Conservation (phyloP, 1,139 yeast genomes). For the Scheffersomyces cryptocercus region DNA sequence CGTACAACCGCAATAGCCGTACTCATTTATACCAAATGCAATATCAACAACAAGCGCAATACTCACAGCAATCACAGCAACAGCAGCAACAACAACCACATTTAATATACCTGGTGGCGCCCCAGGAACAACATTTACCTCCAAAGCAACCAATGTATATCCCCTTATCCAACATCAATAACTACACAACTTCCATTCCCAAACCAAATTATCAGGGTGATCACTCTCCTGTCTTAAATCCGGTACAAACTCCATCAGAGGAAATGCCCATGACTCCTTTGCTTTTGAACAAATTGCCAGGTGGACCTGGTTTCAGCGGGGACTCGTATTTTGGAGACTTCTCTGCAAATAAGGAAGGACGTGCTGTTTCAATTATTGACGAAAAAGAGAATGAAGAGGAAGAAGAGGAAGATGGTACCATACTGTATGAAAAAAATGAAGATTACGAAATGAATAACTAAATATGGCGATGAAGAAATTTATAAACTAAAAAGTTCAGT, state of each 20-base stretch:
- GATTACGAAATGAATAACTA: conserved; percentile 3
- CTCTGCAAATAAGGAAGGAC: not conserved
- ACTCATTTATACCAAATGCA: conserved; percentile 19
- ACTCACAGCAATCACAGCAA: conserved; percentile 1
- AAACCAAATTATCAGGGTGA: conserved; percentile 21
- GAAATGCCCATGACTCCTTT: conserved; percentile 52
- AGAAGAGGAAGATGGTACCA: conserved; percentile 5
- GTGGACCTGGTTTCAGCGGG: conserved; percentile 1
- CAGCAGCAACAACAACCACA: conserved; percentile 1
- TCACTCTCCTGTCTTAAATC: conserved; percentile 39
- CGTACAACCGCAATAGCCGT: conserved; percentile 19
- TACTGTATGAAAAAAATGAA: not conserved
- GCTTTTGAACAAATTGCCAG: conserved; percentile 21
- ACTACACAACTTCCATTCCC: conserved; percentile 11
- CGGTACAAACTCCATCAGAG: conserved; percentile 47
- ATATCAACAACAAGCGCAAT: conserved; percentile 8
- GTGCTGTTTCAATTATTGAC: conserved; percentile 5
- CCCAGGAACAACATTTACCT: conserved; percentile 4
- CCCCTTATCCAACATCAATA: conserved; percentile 3
- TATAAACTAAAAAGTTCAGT: too few relatives aligned
- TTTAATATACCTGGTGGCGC: not conserved
- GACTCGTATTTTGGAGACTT: conserved; percentile 16
- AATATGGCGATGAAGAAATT: not conserved
- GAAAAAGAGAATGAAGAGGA: conserved; percentile 11
- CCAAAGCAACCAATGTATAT: conserved; percentile 6